Conservation (phyloP, 129 eudicot species). For the Logfia minima region DNA sequence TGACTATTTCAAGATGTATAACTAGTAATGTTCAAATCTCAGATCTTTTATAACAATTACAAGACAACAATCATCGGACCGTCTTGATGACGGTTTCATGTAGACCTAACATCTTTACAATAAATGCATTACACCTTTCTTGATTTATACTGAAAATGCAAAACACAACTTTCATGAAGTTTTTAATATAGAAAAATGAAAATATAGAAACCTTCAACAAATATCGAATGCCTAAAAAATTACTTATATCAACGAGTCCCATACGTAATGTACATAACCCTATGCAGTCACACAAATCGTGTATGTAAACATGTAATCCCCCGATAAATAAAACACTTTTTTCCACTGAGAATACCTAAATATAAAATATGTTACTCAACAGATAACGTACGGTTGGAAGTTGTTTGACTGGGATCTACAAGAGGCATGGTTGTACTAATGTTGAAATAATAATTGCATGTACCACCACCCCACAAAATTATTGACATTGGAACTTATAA, state of each 20-base stretch:
- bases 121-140: no score
- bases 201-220: not conserved
- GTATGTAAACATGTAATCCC: slow-evolving; percentile 7
- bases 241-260: not conserved
- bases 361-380: not conserved
- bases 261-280: not conserved
- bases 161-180: no score
- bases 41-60: no score
- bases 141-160: no score
- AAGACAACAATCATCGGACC: no score
- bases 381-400: not conserved
- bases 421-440: slow-evolving; percentile 3
- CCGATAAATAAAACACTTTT: not conserved
- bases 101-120: no score
- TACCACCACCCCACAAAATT: not conserved
- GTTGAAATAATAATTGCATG: not conserved
- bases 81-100: no score
- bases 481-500: not conserved
- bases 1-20: no score
- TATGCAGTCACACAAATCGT: not conserved
- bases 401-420: slow-evolving; percentile 7
- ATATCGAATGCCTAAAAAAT: not conserved
- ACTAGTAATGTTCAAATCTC: no score
- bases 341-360: not conserved
- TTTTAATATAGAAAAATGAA: no score